Percentiles rank a stretch among this genome's conserved stretches.
These are phyloP conservation scores for Paracorniculantispora psalliotae DNA, from an alignment of 2,329 filamentous ascomycete genomes.

Conservation along the genomic window DNA sequence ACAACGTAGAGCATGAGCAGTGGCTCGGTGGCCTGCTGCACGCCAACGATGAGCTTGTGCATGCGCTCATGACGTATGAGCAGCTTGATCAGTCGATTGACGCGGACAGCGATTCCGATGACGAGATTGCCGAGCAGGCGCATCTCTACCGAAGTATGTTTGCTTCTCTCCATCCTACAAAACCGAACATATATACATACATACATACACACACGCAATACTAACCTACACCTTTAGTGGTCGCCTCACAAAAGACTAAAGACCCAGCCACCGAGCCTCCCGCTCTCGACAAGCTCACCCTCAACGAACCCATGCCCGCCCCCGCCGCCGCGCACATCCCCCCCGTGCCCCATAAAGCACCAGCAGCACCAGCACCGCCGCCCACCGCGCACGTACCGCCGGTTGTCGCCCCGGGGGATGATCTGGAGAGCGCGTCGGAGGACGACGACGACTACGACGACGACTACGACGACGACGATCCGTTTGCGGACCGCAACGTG, in stretches of 20 bases:
- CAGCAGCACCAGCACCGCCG: constrained; percentile 36
- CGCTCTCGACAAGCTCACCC: background rate
- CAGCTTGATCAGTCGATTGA: constrained; percentile 85
- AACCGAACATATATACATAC: too few species aligned
- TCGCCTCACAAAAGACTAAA: background rate
- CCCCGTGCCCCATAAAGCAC: constrained; percentile 29
- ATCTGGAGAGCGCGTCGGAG: constrained; percentile 35
- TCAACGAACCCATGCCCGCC: constrained; percentile 32
- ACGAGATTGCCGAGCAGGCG: constrained; percentile 62
- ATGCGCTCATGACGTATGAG: constrained; percentile 88
- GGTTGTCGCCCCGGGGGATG: constrained; percentile 20
- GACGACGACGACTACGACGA: too few species aligned
- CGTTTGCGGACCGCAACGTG: constrained; percentile 79
- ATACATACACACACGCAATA: too few species aligned
- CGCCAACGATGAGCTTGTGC: constrained; percentile 93
- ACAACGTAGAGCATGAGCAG: constrained; percentile 84
- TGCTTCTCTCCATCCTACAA: constrained; percentile 8
- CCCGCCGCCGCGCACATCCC: background rate
- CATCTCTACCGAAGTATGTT: constrained; percentile 57
- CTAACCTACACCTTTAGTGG: constrained; percentile 29
- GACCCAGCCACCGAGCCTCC: constrained; percentile 2
- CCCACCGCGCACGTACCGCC: constrained; percentile 33
- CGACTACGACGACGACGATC: constrained; percentile 79
- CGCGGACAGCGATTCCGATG: constrained; percentile 66
- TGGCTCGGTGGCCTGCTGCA: constrained; percentile 88